Conservation (phyloP, 805 yeast genomes). For the Candida maesae region DNA sequence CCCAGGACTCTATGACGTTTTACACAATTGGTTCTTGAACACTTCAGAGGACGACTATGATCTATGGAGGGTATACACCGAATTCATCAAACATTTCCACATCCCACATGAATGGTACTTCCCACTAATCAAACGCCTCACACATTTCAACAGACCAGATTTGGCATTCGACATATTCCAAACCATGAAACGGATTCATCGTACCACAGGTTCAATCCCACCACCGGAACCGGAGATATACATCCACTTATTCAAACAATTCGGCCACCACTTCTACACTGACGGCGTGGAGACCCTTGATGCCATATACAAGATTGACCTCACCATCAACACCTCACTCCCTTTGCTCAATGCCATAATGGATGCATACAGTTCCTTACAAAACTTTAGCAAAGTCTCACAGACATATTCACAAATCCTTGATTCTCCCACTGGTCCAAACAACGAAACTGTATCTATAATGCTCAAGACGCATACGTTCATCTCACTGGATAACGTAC, state of each 20-base stretch:
- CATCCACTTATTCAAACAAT: conserved; percentile 52
- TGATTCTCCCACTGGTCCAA: conserved; percentile 48
- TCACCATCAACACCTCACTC: conserved; percentile 51
- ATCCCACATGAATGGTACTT: conserved; percentile 58
- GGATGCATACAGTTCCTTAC: conserved; percentile 58
- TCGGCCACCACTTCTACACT: conserved; percentile 55
- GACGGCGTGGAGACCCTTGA: conserved; percentile 67
- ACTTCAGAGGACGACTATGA: conserved; percentile 36
- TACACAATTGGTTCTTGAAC: conserved; percentile 42
- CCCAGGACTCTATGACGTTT: conserved; percentile 36
- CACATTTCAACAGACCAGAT: conserved; percentile 49
- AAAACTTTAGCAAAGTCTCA: conserved; percentile 51
- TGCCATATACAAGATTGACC: conserved; percentile 59
- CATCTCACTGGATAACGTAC: conserved; percentile 50
- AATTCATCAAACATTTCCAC: conserved; percentile 48
- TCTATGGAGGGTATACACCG: conserved; percentile 56
- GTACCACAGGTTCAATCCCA: conserved; percentile 43
- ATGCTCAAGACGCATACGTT: conserved; percentile 63
- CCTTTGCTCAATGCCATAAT: conserved; percentile 57
- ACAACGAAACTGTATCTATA: conserved; percentile 60
- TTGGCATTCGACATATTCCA: conserved; percentile 62
- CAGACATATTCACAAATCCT: conserved; percentile 59
- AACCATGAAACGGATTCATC: conserved; percentile 51
- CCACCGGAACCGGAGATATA: conserved; percentile 58
- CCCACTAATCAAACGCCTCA: conserved; percentile 55